These are phyloP conservation scores for Gaultheria prostrata DNA, from an alignment of 148 eudicot genomes.

Conservation along the genomic window DNA sequence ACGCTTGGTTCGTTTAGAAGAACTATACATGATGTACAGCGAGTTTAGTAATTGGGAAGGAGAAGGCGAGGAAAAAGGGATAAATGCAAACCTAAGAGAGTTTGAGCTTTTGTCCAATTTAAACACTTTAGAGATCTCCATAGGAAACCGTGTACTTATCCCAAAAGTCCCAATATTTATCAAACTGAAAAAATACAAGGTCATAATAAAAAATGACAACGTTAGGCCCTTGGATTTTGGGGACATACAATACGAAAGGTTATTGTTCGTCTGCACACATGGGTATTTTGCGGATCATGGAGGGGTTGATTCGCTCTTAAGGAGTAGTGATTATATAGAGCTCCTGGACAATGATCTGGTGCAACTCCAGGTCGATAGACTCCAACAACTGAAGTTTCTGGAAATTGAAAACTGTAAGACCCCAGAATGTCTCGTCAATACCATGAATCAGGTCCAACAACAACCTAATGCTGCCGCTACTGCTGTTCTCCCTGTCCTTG, in stretches of 20 bases:
- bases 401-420: background rate
- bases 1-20: background rate
- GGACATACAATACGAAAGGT: no score
- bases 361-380: slow-evolving; percentile 19
- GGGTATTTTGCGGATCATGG: no score
- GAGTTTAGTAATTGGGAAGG: background rate
- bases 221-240: no score
- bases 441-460: background rate
- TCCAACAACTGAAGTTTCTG: background rate
- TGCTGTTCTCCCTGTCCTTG: slow-evolving; percentile 7
- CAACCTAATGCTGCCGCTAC: background rate
- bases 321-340: no score
- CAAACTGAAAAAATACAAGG: no score
- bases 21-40: background rate
- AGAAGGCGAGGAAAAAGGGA: background rate
- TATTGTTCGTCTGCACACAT: no score
- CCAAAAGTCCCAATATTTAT: background rate
- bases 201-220: background rate
- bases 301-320: no score
- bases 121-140: no score
- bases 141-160: background rate
- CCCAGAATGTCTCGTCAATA: slow-evolving; percentile 6
- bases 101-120: background rate
- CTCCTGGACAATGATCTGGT: no score
- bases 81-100: background rate